phyloP scores from a whole-genome alignment of 495 filamentous ascomycete species.

The Astrocystis sublimbata region DNA sequence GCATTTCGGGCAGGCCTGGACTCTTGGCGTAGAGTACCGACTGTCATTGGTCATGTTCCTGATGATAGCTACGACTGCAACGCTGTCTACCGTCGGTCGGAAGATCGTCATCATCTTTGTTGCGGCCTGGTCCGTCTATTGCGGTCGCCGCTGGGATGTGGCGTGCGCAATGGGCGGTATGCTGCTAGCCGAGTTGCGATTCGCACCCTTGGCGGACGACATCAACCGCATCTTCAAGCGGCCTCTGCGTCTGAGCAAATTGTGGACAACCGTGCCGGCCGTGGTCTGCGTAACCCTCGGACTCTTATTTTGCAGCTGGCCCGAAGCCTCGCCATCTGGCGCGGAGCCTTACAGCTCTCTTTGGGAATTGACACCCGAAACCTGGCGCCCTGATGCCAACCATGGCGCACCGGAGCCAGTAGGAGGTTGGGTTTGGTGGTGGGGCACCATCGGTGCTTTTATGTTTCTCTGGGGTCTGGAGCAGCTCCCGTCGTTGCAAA shows the following conservation, averaged over 20 bases:
- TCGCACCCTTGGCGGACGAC: conserved; percentile 8
- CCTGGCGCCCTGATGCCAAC: not conserved
- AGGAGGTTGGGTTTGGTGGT: conserved; percentile 15
- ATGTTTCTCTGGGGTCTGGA: conserved; percentile 4
- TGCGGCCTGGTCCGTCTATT: conserved; percentile 10
- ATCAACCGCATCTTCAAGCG: conserved; percentile 10
- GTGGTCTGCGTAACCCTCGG: not conserved
- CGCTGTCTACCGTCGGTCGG: conserved; percentile 10
- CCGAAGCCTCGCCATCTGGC: conserved; percentile 2
- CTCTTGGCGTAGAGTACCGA: conserved; percentile 13
- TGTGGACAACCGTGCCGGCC: conserved; percentile 4
- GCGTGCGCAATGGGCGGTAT: conserved; percentile 12
- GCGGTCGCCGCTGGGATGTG: conserved; percentile 9
- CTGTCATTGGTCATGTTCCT: conserved; percentile 14
- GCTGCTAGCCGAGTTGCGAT: conserved; percentile 13
- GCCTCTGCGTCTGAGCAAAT: conserved; percentile 6
- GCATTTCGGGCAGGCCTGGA: conserved; percentile 9
- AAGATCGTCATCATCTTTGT: conserved; percentile 11
- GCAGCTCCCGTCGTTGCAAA: conserved; percentile 12
- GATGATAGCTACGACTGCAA: conserved; percentile 15
- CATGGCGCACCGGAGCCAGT: conserved; percentile 12
- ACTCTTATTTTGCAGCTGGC: conserved; percentile 10
- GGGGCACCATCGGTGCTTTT: conserved; percentile 13
- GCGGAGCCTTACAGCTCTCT: conserved; percentile 10
- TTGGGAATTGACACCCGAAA: conserved; percentile 6